Evolutionary conservation across 257 asterid genomes (phyloP).

Genomic region (Solanum stenotomum): DNA sequence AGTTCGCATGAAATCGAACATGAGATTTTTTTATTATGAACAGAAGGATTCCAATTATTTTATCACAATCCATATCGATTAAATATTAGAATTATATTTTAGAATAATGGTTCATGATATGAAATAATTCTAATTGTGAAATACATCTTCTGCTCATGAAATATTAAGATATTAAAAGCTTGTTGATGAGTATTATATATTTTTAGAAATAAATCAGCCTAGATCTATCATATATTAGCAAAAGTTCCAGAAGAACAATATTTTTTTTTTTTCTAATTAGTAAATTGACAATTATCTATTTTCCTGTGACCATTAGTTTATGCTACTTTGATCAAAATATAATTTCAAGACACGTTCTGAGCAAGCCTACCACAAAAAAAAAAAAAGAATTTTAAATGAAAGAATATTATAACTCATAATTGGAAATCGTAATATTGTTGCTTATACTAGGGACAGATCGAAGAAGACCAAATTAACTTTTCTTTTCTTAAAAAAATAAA

Average conservation of each 20-base stretch:
- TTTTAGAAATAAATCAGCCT: not conserved
- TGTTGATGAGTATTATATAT: not conserved
- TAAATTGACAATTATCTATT: not conserved
- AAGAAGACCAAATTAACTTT: not conserved
- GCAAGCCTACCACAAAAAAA: not conserved
- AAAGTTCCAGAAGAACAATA: not conserved
- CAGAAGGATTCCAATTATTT: fast-evolving
- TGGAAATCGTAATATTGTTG: not conserved
- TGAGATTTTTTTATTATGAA: no score
- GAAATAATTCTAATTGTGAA: not conserved
- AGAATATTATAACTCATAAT: not conserved
- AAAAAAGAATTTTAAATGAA: not conserved
- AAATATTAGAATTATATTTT: no score
- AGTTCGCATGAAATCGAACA: no score
- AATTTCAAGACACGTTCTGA: not conserved
- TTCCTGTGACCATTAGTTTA: not conserved
- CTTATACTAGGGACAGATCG: not conserved
- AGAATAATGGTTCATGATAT: not conserved
- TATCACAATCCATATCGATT: not conserved
- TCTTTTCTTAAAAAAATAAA: not conserved
- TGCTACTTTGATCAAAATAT: not conserved
- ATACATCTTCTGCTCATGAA: not conserved
- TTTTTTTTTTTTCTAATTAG: not conserved
- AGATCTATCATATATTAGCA: not conserved
- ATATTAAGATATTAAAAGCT: not conserved